Evolutionary conservation across 2,329 filamentous ascomycete species (phyloP), one percentile per base, ranked within the genome.

Genomic region (Ceratocystis huliohia): DNA sequence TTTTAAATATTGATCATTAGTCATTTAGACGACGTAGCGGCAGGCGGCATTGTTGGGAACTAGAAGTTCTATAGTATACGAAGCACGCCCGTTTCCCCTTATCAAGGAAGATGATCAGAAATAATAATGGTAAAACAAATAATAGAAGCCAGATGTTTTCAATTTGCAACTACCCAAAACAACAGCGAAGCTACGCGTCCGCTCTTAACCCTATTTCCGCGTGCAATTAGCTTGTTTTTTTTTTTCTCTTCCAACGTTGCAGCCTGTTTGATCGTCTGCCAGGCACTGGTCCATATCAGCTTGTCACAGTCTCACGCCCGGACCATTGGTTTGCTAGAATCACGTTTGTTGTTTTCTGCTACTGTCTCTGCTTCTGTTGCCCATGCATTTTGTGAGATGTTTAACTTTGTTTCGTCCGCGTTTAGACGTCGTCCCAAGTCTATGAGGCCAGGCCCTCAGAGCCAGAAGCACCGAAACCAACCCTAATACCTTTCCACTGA

Each of bases 391-490:
- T 5, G 50, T 13, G 30, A 30, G n/a, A 37, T 59, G 56, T 59
- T 59, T 33, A 59, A 37, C 5, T 20, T 37, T 59, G 56, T 59
- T 59, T 59, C 56, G 28, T 33, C 28, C 56, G 28, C 37, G 56
- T 59, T 59, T 59, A 17, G 56, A n/a, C n/a, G 56, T 59, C 56
- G n/a, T 59, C 28, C 15, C 37, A 37, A 59, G 13, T 59, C 6
- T n/a, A 37, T 17, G 13, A 25, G 10, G 20, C 7, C 5, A 13
- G 5, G 4, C 10, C 48, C 4, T 33, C 28, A 17, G 56, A 37
- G 30, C 56, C 28, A 37, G 56, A 59, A 53, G 48, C 22, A 20
- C 28, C 17, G 56, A 22, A 3, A 6, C 48, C 6, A 25, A 15
- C 10, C 37, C 37, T 41, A 41, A 15, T 5, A 15, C 0, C 4